These are phyloP conservation scores for Monosporascus sp. DNA, from an alignment of 2,329 filamentous ascomycete genomes.

Conservation along the genomic window DNA sequence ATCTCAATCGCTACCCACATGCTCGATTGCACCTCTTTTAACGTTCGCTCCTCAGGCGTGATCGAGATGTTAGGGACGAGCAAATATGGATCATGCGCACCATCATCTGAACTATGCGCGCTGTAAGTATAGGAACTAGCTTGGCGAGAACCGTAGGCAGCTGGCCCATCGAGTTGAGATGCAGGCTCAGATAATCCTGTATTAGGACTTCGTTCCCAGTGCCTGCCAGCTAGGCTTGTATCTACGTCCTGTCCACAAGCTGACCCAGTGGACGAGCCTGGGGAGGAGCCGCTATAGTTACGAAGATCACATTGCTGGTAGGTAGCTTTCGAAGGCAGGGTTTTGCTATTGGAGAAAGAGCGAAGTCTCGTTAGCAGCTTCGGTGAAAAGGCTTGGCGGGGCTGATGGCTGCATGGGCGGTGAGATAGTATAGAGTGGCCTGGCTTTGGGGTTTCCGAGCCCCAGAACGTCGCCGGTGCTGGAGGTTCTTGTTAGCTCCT, in stretches of 20 bases:
- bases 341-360: conserved; percentile 18
- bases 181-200: conserved; percentile 6
- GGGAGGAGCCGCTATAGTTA: conserved; percentile 11
- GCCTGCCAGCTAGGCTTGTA: conserved; percentile 1
- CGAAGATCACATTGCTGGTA: conserved; percentile 10
- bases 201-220: conserved; percentile 12
- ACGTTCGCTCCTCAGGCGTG: conserved; percentile 34
- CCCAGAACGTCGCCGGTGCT: conserved; percentile 4
- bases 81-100: conserved; percentile 23
- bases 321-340: conserved; percentile 17
- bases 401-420: conserved; percentile 13
- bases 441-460: conserved; percentile 10
- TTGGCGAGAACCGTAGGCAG: conserved; percentile 3
- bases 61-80: conserved; percentile 39
- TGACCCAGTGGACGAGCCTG: conserved; percentile 9
- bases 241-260: neutral
- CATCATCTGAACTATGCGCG: conserved; percentile 20
- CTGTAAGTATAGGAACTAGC: conserved; percentile 19
- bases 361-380: conserved; percentile 14
- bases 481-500: conserved; percentile 1
- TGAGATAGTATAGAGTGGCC: conserved; percentile 2
- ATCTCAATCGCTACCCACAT: conserved; percentile 49
- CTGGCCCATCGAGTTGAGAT: conserved; percentile 5
- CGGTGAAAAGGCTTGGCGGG: conserved; percentile 11
- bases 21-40: conserved; percentile 27